Base-by-base conservation (phyloP, 148 eudicot genomes). In the Oxyria digyna region DNA sequence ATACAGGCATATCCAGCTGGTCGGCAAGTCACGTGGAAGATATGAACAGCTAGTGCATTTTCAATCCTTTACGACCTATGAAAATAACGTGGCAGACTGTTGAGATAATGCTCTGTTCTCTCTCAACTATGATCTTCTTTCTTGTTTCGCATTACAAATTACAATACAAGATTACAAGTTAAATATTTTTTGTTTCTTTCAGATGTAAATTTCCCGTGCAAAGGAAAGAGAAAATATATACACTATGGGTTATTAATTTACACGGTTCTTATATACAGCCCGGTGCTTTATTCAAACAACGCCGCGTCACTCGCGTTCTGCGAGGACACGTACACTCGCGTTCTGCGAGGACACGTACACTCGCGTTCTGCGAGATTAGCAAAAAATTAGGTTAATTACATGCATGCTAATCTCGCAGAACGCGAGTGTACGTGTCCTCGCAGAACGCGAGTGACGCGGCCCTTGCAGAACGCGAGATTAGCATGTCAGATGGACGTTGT, bases 1-100 rank as follows among this genome's bases (percentile, higher is more conserved):
- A 55, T 32, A 66, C 77, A 79, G 79, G 74, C 69, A 72, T 65
- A 65, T 67, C 67, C 76, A 74, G 79, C 74, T 79, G 82, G 63
- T 55, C 27, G n/a, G 63, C 63, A 10, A 55, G 33, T 55, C 63
- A 55, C 63, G 27, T 55, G 63, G 63, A 55, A 55, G 63, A 27
- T 6, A 27, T 55, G 63, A 55, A 55, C 8, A 55, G 17, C 27
- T 52, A 41, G 17, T 55, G 33, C 63, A 55, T 43, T 55, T 27
- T 5, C 33, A 55, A 55, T 12, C 63, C 33, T 24, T 55, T 17
- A 26, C 33, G 27, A 27, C 63, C 24, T 33, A 55, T 55, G 49
- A 43, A 43, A 43, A 43, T 24, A 55, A 55, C 8, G 31, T 20
- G 24, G 62, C 29, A 20, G 62, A 27, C 31, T 18, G 13, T 15